Evolutionary conservation across 75 land plant genomes (phyloP).

Genomic region (Chamaecyparis obtusa): DNA sequence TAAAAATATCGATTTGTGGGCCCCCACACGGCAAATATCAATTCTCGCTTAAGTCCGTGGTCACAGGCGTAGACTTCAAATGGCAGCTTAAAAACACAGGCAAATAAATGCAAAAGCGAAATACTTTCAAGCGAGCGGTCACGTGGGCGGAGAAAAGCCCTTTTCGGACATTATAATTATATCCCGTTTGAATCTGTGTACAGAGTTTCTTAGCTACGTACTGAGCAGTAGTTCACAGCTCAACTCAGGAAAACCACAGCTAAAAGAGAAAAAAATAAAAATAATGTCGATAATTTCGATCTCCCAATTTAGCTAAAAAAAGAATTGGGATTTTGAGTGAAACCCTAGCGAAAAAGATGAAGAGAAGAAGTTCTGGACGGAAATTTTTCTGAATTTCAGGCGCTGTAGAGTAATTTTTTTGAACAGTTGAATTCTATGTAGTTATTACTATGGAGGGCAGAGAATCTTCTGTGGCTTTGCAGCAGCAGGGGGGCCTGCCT

Average conservation of each 20-base stretch:
- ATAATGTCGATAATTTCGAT: no score
- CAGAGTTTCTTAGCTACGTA: not conserved
- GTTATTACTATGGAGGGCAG: constrained; percentile 5
- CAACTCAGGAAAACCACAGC: not conserved
- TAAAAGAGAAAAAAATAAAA: not conserved
- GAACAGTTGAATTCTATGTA: not conserved
- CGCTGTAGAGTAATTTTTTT: not conserved
- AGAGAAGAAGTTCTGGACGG: not conserved
- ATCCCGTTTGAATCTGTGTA: constrained; percentile 2
- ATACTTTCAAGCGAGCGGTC: not conserved
- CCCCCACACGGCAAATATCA: not conserved
- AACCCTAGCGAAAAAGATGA: no score
- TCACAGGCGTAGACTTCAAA: not conserved
- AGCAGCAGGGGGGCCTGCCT: not conserved
- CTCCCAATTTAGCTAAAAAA: not conserved
- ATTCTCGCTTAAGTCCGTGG: not conserved
- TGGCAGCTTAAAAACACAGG: not conserved
- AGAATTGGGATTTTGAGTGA: no score
- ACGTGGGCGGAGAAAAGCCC: not conserved
- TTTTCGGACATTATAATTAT: not conserved
- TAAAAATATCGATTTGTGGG: not conserved
- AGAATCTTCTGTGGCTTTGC: constrained; percentile 8
- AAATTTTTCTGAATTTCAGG: not conserved
- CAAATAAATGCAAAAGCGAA: no score
- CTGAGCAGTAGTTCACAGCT: not conserved